Evolutionary conservation across 805 yeast species (phyloP).

Genomic region (Zygoascus ofunaensis): DNA sequence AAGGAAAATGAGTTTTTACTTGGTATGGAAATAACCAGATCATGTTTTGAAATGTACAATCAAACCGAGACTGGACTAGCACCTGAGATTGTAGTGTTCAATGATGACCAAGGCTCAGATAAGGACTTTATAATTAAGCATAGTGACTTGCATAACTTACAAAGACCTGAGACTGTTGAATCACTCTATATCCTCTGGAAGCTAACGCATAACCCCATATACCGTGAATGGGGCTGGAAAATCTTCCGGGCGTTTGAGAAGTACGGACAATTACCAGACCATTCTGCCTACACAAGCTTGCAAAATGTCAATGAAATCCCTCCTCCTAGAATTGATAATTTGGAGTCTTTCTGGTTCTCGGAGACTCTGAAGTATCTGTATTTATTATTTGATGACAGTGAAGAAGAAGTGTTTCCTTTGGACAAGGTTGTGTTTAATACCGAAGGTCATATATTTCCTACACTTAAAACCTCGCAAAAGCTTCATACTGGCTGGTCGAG

Average conservation of each 20-base stretch:
- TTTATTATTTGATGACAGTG: conserved; percentile 57
- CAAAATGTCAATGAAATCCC: conserved; percentile 52
- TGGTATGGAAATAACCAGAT: conserved; percentile 64
- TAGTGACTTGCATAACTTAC: conserved; percentile 72
- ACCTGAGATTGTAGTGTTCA: conserved; percentile 85
- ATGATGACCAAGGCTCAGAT: conserved; percentile 37
- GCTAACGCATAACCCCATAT: conserved; percentile 69
- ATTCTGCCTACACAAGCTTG: conserved; percentile 51
- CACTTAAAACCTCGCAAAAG: conserved; percentile 41
- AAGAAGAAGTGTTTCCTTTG: conserved; percentile 50
- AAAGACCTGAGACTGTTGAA: conserved; percentile 91
- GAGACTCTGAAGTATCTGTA: conserved; percentile 85
- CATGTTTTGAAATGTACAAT: conserved; percentile 80
- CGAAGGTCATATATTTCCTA: conserved; percentile 92
- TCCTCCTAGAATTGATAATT: conserved; percentile 53
- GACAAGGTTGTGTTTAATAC: conserved; percentile 73
- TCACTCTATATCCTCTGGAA: conserved; percentile 72
- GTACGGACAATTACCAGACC: conserved; percentile 42
- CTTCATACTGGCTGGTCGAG: conserved; percentile 54
- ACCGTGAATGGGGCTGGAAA: conserved; percentile 84
- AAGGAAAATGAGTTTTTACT: conserved; percentile 56
- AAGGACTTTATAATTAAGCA: conserved; percentile 68
- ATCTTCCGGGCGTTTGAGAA: conserved; percentile 63
- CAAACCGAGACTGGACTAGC: conserved; percentile 68
- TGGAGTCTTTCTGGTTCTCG: conserved; percentile 91